These are phyloP conservation scores for Leccinum solheimii DNA, from an alignment of 1,284 basidiomycete species.

Conservation along the genomic window DNA sequence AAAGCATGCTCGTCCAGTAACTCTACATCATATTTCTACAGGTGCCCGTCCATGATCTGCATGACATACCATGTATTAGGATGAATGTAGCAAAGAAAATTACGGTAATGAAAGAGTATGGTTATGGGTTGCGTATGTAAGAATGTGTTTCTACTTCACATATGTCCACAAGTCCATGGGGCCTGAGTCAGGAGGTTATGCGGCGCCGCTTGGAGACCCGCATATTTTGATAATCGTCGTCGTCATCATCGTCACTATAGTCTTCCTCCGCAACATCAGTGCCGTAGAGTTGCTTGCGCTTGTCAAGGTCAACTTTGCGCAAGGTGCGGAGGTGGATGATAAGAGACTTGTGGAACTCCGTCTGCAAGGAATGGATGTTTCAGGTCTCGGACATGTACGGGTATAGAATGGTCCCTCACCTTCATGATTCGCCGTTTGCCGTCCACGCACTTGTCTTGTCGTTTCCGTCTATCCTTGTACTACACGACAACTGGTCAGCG, in stretches of 20 bases:
- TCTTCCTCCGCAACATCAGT: slow-evolving; percentile 44
- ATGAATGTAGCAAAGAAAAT: slow-evolving; percentile 33
- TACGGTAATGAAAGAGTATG: slow-evolving; percentile 29
- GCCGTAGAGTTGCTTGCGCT: slow-evolving; percentile 47
- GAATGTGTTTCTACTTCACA: slow-evolving; percentile 21
- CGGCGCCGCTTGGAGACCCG: slow-evolving; percentile 36
- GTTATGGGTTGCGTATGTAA: slow-evolving; percentile 31
- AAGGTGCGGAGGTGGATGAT: slow-evolving; percentile 54
- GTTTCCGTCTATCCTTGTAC: slow-evolving; percentile 64
- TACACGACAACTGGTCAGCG: slow-evolving; percentile 31
- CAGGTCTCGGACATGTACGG: not conserved
- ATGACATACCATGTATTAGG: slow-evolving; percentile 26
- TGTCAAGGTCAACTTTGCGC: slow-evolving; percentile 55
- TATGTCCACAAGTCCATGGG: slow-evolving; percentile 18
- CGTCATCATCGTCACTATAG: slow-evolving; percentile 50
- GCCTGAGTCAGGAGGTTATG: slow-evolving; percentile 22
- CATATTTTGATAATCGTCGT: slow-evolving; percentile 42
- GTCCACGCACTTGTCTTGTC: slow-evolving; percentile 47
- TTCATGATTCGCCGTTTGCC: slow-evolving; percentile 53
- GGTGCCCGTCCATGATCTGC: slow-evolving; percentile 12
- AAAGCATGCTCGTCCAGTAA: not conserved
- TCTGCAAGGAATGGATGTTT: slow-evolving; percentile 41
- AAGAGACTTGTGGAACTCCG: slow-evolving; percentile 64
- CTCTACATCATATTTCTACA: too few species aligned
- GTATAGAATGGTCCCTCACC: slow-evolving; percentile 40